These are phyloP conservation scores for Zalaria obscura DNA, from an alignment of 2,329 filamentous ascomycete species.

Conservation along the genomic window DNA sequence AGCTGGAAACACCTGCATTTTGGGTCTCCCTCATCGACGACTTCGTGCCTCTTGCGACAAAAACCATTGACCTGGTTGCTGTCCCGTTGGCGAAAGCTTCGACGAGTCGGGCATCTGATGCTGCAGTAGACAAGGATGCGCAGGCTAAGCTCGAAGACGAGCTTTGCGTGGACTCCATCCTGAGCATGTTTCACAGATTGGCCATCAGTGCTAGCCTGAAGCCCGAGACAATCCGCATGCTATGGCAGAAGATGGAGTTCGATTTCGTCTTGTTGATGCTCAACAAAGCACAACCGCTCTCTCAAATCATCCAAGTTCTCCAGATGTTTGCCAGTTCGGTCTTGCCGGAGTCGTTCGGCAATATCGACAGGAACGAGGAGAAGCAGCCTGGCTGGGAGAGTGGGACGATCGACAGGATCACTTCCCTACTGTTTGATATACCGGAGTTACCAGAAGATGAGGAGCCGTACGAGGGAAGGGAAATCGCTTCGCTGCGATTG, in stretches of 20 bases:
- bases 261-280: slow-evolving; percentile 55
- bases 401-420: slow-evolving; percentile 47
- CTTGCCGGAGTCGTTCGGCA: slow-evolving; percentile 50
- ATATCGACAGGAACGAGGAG: slow-evolving; percentile 38
- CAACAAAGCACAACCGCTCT: slow-evolving; percentile 48
- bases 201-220: slow-evolving; percentile 43
- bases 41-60: slow-evolving; percentile 32
- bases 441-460: slow-evolving; percentile 28
- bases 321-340: slow-evolving; percentile 53
- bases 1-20: slow-evolving; percentile 44
- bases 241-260: slow-evolving; percentile 55
- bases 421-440: slow-evolving; percentile 45
- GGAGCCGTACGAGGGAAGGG: slow-evolving; percentile 22
- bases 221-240: slow-evolving; percentile 28
- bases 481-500: slow-evolving; percentile 32
- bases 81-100: slow-evolving; percentile 28
- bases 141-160: slow-evolving; percentile 38
- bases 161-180: slow-evolving; percentile 47
- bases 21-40: slow-evolving; percentile 45
- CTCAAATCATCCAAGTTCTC: slow-evolving; percentile 51
- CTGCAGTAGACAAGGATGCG: slow-evolving; percentile 9
- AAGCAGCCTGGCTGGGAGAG: slow-evolving; percentile 22
- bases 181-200: slow-evolving; percentile 52
- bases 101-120: slow-evolving; percentile 14
- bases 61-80: slow-evolving; percentile 40